Percentiles rank a stretch among this genome's conserved stretches.
Evolutionary conservation across 192 early-diverging fungal genomes (phyloP).

Genomic region (Gaertneriomyces semiglobifer): DNA sequence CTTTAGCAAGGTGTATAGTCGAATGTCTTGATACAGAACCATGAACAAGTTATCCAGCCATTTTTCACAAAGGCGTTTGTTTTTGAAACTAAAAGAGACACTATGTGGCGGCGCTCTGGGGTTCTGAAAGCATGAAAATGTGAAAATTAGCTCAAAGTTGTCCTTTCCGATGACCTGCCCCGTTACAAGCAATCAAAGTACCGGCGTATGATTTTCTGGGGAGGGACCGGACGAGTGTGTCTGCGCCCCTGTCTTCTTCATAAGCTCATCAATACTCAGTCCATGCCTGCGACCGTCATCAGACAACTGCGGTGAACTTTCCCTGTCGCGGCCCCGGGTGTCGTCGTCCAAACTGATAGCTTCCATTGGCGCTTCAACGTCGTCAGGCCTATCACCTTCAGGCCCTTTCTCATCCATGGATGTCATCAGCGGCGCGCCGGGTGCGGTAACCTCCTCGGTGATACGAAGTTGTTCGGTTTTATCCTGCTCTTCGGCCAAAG

Average conservation of each 20-base stretch:
- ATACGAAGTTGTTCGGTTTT: constrained; percentile 28
- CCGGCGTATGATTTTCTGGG: constrained; percentile 17
- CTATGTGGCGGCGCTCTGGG: constrained; percentile 31
- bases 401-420: no score
- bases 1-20: constrained; percentile 90
- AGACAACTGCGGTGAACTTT: constrained; percentile 1
- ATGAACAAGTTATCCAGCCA: constrained; percentile 99
- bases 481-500: constrained; percentile 65
- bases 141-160: constrained; percentile 10
- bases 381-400: constrained; percentile 20
- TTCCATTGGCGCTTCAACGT: constrained; percentile 47
- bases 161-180: background rate
- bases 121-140: constrained; percentile 24
- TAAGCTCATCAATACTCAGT: constrained; percentile 48
- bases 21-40: constrained; percentile 96
- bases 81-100: constrained; percentile 71
- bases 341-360: constrained; percentile 38
- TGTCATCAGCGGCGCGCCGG: no score
- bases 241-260: constrained; percentile 38
- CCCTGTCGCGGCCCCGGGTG: background rate
- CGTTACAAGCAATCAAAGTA: background rate
- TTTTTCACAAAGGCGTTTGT: constrained; percentile 97
- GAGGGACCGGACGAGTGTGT: background rate
- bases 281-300: constrained; percentile 12
- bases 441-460: background rate